Evolutionary conservation across 192 early-diverging fungal species (phyloP).

Genomic region (Linnemannia hyalina): DNA sequence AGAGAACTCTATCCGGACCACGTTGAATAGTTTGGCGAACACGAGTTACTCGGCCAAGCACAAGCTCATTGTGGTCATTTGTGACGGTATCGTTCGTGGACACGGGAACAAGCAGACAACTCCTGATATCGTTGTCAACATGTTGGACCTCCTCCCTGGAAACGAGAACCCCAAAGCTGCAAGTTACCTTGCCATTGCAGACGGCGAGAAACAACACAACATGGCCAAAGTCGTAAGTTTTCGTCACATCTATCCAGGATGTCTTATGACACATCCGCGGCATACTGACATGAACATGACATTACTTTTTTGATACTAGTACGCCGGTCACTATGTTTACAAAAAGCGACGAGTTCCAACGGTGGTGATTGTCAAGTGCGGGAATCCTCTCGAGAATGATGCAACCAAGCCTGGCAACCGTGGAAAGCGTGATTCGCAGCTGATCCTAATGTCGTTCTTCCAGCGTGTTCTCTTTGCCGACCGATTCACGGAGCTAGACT

Average conservation of each 20-base stretch:
- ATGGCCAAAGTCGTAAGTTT: conserved; percentile 80
- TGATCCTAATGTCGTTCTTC: conserved; percentile 96
- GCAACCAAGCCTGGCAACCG: conserved; percentile 86
- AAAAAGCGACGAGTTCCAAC: conserved; percentile 71
- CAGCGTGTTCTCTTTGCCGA: conserved; percentile 86
- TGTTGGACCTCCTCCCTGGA: conserved; percentile 78
- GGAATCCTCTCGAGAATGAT: conserved; percentile 74
- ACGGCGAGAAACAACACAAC: conserved; percentile 86
- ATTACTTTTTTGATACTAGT: conserved; percentile 24
- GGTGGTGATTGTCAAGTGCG: conserved; percentile 81
- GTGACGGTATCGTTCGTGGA: conserved; percentile 93
- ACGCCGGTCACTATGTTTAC: conserved; percentile 81
- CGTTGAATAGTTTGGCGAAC: conserved; percentile 86
- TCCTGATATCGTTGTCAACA: conserved; percentile 83
- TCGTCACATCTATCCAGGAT: no score
- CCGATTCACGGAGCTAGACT: conserved; percentile 90
- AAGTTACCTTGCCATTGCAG: conserved; percentile 83
- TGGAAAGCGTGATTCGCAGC: conserved; percentile 97
- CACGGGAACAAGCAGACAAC: conserved; percentile 80
- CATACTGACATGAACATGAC: no score
- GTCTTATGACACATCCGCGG: no score
- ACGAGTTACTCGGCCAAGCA: conserved; percentile 88
- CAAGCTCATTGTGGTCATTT: conserved; percentile 88
- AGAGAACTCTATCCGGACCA: conserved; percentile 81
- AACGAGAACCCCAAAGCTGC: conserved; percentile 81